Evolutionary conservation across 1,284 basidiomycete genomes (phyloP).

Genomic region (Rugosomyces carneus): DNA sequence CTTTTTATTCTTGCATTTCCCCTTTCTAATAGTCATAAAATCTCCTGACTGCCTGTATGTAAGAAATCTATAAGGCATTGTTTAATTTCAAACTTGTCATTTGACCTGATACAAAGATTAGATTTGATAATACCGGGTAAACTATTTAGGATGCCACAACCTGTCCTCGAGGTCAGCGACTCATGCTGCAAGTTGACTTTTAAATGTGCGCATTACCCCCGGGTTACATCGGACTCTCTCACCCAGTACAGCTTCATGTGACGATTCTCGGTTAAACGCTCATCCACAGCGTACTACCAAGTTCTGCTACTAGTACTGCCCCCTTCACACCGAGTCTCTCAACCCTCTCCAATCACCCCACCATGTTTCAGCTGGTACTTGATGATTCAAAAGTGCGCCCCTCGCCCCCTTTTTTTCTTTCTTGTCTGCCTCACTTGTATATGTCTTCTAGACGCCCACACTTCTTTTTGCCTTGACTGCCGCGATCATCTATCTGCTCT

Average conservation of each 20-base stretch:
- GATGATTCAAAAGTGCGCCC: background rate
- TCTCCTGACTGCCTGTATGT: too few relatives aligned
- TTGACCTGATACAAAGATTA: background rate
- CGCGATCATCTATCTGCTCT: slow-evolving; percentile 22
- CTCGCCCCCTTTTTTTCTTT: slow-evolving; percentile 1
- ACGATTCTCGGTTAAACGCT: slow-evolving; percentile 17
- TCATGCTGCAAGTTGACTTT: background rate
- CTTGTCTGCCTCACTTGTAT: background rate
- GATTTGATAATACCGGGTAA: slow-evolving; percentile 2
- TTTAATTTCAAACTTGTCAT: too few relatives aligned
- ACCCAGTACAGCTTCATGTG: background rate
- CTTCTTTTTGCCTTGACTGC: slow-evolving; percentile 11
- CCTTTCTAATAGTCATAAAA: too few relatives aligned
- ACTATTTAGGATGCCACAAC: slow-evolving; percentile 2
- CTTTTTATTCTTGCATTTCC: too few relatives aligned
- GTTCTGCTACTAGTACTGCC: background rate
- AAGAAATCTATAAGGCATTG: too few relatives aligned
- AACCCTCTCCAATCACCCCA: background rate
- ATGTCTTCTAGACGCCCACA: slow-evolving; percentile 1
- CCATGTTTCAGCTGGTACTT: background rate
- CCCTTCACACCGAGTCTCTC: background rate
- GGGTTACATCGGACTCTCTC: background rate
- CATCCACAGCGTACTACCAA: slow-evolving; percentile 2
- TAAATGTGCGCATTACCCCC: background rate
- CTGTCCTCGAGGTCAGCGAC: background rate